Conservation (phyloP, 202 grass and related monocot genomes). For the Tripidium arundinaceum region DNA sequence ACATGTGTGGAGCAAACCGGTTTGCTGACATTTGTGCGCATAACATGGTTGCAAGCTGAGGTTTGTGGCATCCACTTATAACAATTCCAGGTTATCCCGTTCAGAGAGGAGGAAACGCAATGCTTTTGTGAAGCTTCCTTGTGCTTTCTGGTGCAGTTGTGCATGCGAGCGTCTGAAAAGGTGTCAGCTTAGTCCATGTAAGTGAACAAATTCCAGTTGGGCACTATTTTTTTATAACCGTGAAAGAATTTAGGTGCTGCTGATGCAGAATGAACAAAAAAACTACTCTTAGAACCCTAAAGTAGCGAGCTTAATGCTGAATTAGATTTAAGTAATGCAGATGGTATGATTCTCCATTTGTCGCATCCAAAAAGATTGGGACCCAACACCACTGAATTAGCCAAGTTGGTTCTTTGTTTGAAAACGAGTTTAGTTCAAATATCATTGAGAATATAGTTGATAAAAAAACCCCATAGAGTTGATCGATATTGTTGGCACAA, state of each 20-base stretch:
- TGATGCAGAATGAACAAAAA: not conserved
- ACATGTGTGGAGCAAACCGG: constrained; percentile 35
- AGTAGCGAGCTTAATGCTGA: not conserved
- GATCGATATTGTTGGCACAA: not conserved
- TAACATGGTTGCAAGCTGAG: constrained; percentile 25
- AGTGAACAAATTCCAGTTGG: not conserved
- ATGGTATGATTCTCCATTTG: not conserved
- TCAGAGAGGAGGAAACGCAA: not conserved
- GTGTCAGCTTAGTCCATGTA: not conserved
- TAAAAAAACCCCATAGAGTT: not conserved
- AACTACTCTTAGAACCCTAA: not conserved
- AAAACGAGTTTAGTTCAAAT: not conserved
- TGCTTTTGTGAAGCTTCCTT: constrained; percentile 15
- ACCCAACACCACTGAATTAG: not conserved
- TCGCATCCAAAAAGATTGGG: not conserved
- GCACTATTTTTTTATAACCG: not conserved
- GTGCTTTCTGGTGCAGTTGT: constrained; percentile 10
- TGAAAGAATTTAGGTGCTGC: not conserved
- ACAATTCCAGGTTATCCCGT: not conserved
- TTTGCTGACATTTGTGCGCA: constrained; percentile 32
- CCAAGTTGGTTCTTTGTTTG: not conserved
- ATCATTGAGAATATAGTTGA: not conserved
- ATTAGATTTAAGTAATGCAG: not conserved
- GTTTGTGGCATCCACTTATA: constrained; percentile 31
- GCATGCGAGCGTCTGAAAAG: not conserved